A percentile compares a stretch with the other conserved stretches of the same genome.
phyloP scores from a whole-genome alignment of 345 rosid species.

The Eutrema heterophyllum region DNA sequence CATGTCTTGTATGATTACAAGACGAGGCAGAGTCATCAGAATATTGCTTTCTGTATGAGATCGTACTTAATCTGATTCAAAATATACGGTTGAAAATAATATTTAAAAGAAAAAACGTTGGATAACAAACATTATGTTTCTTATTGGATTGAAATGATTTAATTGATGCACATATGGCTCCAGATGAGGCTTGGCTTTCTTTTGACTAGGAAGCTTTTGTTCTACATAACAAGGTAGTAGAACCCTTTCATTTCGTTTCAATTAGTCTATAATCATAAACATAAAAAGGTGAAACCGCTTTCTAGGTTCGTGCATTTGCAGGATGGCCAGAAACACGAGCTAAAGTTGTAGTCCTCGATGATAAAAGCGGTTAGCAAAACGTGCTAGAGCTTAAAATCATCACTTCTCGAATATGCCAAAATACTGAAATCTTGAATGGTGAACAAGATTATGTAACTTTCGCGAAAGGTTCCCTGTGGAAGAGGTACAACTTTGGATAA shows the following conservation, averaged over 20 bases:
- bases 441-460: constrained; percentile 46
- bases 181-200: constrained; percentile 86
- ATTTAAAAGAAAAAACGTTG: neutral
- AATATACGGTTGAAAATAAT: neutral
- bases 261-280: neutral
- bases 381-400: constrained; percentile 66
- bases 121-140: neutral
- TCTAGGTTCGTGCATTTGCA: constrained; percentile 95
- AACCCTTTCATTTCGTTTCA: neutral
- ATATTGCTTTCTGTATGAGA: neutral
- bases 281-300: constrained; percentile 21
- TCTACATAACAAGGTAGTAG: constrained; percentile 86
- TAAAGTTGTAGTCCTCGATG: constrained; percentile 44
- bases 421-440: constrained; percentile 10
- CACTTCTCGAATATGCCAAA: constrained; percentile 50
- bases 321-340: constrained; percentile 99
- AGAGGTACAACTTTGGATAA: constrained; percentile 60
- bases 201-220: constrained; percentile 66
- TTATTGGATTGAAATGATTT: neutral
- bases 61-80: neutral
- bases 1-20: neutral
- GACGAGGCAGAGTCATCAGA: neutral
- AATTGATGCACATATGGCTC: constrained; percentile 48
- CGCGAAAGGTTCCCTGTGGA: constrained; percentile 60
- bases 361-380: constrained; percentile 33